Evolutionary conservation across 257 asterid species (phyloP).

Genomic region (Gynochthodes officinalis): DNA sequence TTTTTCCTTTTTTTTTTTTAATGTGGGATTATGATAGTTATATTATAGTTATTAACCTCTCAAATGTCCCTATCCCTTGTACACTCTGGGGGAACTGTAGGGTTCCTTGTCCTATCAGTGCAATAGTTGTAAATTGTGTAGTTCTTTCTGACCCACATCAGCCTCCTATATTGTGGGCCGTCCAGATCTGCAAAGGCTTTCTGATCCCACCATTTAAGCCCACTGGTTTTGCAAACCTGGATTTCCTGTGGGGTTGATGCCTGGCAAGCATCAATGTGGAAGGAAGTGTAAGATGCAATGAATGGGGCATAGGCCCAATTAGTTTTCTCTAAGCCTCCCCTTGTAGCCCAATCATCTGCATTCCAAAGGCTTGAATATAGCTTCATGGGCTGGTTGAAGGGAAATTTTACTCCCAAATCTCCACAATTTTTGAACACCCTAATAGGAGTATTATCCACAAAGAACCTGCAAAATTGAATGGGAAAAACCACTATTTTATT

Average conservation of each 20-base stretch:
- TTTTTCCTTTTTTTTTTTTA: neutral
- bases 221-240: constrained; percentile 30
- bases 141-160: constrained; percentile 33
- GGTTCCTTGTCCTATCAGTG: constrained; percentile 27
- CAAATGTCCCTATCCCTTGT: constrained; percentile 31
- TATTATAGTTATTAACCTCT: neutral
- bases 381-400: constrained; percentile 45
- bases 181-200: constrained; percentile 36
- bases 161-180: constrained; percentile 28
- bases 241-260: constrained; percentile 29
- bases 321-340: constrained; percentile 41
- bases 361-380: constrained; percentile 40
- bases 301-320: constrained; percentile 45
- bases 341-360: constrained; percentile 48
- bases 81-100: constrained; percentile 29
- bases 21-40: no score
- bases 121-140: constrained; percentile 42
- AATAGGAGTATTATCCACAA: constrained; percentile 34
- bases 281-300: constrained; percentile 32
- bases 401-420: constrained; percentile 34
- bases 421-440: constrained; percentile 34
- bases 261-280: constrained; percentile 38
- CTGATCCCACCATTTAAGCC: constrained; percentile 45
- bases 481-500: no score
- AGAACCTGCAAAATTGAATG: constrained; percentile 31